These are phyloP conservation scores for Wickerhamomyces queroliae DNA, from an alignment of 805 yeast species.

Conservation along the genomic window DNA sequence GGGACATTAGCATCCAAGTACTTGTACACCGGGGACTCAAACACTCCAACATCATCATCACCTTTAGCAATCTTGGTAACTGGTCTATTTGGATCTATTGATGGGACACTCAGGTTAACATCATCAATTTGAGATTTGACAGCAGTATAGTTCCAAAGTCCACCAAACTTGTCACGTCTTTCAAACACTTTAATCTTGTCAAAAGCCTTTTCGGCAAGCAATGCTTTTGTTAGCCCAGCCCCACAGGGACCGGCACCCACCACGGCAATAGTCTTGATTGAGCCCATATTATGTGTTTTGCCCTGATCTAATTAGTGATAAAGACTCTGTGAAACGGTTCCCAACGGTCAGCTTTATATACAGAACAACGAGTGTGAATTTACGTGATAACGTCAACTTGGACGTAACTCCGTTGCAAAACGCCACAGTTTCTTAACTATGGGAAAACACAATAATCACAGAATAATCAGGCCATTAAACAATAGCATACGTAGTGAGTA, in stretches of 20 bases:
- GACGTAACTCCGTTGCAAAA: too few species aligned
- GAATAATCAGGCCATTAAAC: too few species aligned
- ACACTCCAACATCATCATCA: constrained; percentile 17
- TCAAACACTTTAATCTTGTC: constrained; percentile 54
- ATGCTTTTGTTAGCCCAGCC: constrained; percentile 57
- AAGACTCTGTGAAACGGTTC: too few species aligned
- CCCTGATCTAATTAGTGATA: too few species aligned
- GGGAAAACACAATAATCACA: too few species aligned
- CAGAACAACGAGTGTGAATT: too few species aligned
- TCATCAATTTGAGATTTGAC: constrained; percentile 7
- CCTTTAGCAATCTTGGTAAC: constrained; percentile 12
- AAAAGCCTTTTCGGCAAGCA: constrained; percentile 44
- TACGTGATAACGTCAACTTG: too few species aligned
- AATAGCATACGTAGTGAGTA: too few species aligned
- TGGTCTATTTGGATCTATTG: constrained; percentile 19
- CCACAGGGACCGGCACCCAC: constrained; percentile 82
- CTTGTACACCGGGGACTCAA: constrained; percentile 56
- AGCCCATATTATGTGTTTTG: not conserved
- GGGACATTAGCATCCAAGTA: constrained; percentile 67
- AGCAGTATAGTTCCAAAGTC: constrained; percentile 61
- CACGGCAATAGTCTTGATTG: constrained; percentile 40
- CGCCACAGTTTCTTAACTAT: too few species aligned
- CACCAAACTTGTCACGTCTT: constrained; percentile 56
- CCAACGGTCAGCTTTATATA: too few species aligned
- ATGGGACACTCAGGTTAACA: constrained; percentile 23